Evolutionary conservation across 163 green algal species (phyloP), one percentile per base, ranked within the genome.

Genomic region (Coccomyxa subellipsoidea): DNA sequence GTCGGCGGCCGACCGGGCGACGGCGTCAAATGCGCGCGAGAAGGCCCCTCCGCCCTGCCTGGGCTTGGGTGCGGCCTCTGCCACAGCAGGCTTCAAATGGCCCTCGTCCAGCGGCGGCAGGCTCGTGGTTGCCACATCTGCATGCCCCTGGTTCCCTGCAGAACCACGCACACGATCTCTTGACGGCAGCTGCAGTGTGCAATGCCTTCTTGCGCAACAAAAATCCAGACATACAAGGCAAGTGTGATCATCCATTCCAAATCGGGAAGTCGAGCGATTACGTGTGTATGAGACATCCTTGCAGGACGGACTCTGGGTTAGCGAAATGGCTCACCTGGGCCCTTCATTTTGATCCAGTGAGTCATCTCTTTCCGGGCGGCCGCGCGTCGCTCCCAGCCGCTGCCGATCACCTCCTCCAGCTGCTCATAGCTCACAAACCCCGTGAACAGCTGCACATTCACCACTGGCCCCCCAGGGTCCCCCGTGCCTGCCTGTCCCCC

Each of bases 401-500:
- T 40, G 32, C 70, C 70, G 23, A 77, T 40, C 8, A n/a, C 40
- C 2, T 15, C 32, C 15, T 81, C 77, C 40, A 81, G 77, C 77
- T 75, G 39, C 35, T 81, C 77, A 53, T 75, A 39, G 34, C 47
- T 81, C 29, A 81, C 77, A 73, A 81, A 81, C 2, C 77, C 77
- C 0, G 77, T 37, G 34, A 81, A 81, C 40, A 81, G 53, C 53
- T 40, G 15, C 73, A 59, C 47, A 59, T 23, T 8, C 4, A 2
- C 47, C 47, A 59, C 15, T 59, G 47, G 15, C 21, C 21, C 47
- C 1, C 15, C 47, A 12, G 47, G 47, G 47, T 1, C 47, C 15
- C 15, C 47, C 23, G 47, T 12, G 15, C 23, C 47, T 59, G 47
- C 47, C 47, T 12, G 47, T 18, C 23, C 4, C 40, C 40, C 40